Base-by-base conservation (phyloP, 2,329 filamentous ascomycete genomes). In the Penicillium crustosum region DNA sequence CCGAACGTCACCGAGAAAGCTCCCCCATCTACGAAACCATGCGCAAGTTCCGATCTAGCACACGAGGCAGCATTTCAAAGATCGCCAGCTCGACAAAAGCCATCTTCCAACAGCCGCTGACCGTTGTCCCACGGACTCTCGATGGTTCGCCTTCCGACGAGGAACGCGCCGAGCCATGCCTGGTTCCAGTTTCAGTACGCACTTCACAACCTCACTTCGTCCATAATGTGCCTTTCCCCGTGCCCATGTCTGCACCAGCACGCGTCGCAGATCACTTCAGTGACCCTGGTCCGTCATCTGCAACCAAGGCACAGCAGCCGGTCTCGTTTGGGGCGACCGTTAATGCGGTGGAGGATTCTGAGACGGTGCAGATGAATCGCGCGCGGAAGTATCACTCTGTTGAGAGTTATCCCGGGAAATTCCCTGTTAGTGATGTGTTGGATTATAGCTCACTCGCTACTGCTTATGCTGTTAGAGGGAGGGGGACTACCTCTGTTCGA, bases 321-420 rank as follows among this genome's bases (percentile, higher is more conserved):
- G 36, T 49, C 15, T 39, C 52, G 8, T 57, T 58, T 13, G 49
- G 61, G 10, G 53, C 60, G 31, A 42, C 29, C 3, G 31, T 61
- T 35, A 51, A 62, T n/a, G 49, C 57, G 7, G 45, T 6, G 1
- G 31, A 31, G 17, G 17, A 61, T 17, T 59, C 38, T 3, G 44
- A 62, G 15, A 53, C 55, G 13, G 47, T 68, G 31, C 56, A 64
- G 8, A 53, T 65, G 42, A 51, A 50, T 15, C 61, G 59, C 12
- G 36, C 53, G 19, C 39, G 48, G 8, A 62, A 62, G 21, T 55
- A 55, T 25, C 60, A 58, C 21, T 72, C 69, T 15, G 63, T 64
- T 6, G 69, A 71, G 51, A 73, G 68, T 49, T 73, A 66, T 55
- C 71, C 70, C 0, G 71, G 71, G 2, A 63, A 65, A 35, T 74